Evolutionary conservation across 306 rosid genomes (phyloP).

Genomic region (Biancaea sappan): DNA sequence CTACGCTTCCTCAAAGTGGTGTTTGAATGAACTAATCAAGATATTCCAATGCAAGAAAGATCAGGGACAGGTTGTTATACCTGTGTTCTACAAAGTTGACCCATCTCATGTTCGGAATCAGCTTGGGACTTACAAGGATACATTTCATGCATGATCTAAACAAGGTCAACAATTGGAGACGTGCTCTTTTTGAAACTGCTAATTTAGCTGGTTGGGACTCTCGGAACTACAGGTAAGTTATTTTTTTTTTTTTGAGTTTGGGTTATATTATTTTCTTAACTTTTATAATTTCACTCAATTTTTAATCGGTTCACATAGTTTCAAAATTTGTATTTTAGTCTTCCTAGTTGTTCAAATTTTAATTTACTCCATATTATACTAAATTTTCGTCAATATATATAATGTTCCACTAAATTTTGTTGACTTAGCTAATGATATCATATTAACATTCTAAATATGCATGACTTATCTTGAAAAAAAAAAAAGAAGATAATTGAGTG

Average conservation of each 20-base stretch:
- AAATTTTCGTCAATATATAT: too few relatives aligned
- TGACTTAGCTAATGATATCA: too few relatives aligned
- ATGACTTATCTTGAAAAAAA: too few relatives aligned
- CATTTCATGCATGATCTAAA: neutral
- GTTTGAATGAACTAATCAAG: neutral
- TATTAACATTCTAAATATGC: too few relatives aligned
- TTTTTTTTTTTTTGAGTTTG: neutral
- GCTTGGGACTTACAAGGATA: neutral
- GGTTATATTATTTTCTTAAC: too few relatives aligned
- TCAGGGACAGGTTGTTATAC: neutral
- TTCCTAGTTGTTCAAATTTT: too few relatives aligned
- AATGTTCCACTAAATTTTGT: too few relatives aligned
- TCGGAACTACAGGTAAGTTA: neutral
- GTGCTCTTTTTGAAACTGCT: neutral
- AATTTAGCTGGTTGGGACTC: slow-evolving; percentile 22
- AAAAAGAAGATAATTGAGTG: too few relatives aligned
- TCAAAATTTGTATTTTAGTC: too few relatives aligned
- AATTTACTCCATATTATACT: too few relatives aligned
- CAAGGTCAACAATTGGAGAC: neutral
- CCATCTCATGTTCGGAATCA: neutral
- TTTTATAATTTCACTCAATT: too few relatives aligned
- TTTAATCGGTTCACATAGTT: too few relatives aligned
- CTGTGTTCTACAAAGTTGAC: slow-evolving; percentile 4
- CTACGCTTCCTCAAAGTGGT: slow-evolving; percentile 5
- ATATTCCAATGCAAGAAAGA: neutral